These are phyloP conservation scores for Fusarium papillatum DNA, from an alignment of 2,329 filamentous ascomycete species.

Conservation along the genomic window DNA sequence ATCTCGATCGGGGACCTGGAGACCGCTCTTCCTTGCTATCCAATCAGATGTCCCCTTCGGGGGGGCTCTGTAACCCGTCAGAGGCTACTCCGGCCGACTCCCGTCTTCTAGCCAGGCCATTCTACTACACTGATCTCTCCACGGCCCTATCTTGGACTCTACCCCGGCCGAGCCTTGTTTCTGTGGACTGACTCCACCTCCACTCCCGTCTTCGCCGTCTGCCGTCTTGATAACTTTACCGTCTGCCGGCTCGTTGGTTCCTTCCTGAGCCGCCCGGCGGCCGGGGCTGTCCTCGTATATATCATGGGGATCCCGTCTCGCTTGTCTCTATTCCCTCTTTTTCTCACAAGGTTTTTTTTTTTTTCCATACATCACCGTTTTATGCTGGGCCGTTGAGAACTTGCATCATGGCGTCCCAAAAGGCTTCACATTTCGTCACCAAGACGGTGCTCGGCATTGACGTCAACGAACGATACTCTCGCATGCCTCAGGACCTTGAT, in stretches of 20 bases:
- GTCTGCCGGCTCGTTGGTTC: slow-evolving; percentile 18
- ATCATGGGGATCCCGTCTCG: slow-evolving; percentile 8
- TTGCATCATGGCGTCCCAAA: slow-evolving; percentile 25
- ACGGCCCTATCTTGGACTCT: background rate
- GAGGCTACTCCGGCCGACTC: slow-evolving; percentile 20
- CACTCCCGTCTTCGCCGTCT: slow-evolving; percentile 14
- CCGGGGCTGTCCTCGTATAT: slow-evolving; percentile 27
- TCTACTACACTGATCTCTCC: slow-evolving; percentile 7
- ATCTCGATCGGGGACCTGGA: background rate
- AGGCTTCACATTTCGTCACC: slow-evolving; percentile 39
- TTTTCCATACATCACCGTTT: background rate
- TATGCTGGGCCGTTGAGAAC: background rate
- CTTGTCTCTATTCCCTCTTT: background rate
- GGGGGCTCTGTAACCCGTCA: slow-evolving; percentile 3
- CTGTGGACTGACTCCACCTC: slow-evolving; percentile 19
- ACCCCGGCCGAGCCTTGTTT: slow-evolving; percentile 12
- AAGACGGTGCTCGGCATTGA: slow-evolving; percentile 49
- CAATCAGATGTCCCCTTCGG: slow-evolving; percentile 7
- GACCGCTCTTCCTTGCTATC: background rate
- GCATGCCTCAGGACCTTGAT: slow-evolving; percentile 43
- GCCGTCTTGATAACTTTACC: slow-evolving; percentile 1
- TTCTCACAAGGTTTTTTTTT: background rate
- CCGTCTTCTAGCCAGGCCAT: slow-evolving; percentile 18
- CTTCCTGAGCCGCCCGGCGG: slow-evolving; percentile 22
- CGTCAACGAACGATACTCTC: slow-evolving; percentile 44